Evolutionary conservation across 805 yeast species (phyloP).

Genomic region (Wickerhamiella slavikovae): DNA sequence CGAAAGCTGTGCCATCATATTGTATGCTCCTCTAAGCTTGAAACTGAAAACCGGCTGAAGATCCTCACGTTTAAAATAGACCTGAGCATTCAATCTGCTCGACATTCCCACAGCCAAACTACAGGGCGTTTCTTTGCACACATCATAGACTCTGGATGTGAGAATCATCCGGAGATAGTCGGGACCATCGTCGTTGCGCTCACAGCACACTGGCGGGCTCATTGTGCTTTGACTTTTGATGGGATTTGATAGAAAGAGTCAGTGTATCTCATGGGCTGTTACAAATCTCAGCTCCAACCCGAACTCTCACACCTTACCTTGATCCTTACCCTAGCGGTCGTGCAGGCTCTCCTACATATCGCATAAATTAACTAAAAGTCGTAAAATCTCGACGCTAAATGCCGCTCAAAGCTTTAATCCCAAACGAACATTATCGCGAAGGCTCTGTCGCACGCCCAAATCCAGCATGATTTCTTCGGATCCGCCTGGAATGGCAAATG

Average conservation of each 20-base stretch:
- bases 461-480: conserved; percentile 26
- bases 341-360: too few relatives aligned
- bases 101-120: conserved; percentile 56
- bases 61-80: conserved; percentile 78
- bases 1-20: conserved; percentile 74
- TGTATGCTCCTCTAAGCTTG: conserved; percentile 93
- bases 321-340: too few relatives aligned
- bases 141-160: conserved; percentile 89
- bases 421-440: conserved; percentile 8
- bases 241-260: too few relatives aligned
- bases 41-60: conserved; percentile 86
- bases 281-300: too few relatives aligned
- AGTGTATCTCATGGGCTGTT: too few relatives aligned
- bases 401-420: neutral
- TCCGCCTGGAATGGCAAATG: conserved; percentile 26
- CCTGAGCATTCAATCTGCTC: conserved; percentile 51
- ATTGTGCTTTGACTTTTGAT: neutral
- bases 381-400: too few relatives aligned
- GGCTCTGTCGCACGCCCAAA: conserved; percentile 20
- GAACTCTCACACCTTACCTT: too few relatives aligned
- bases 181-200: conserved; percentile 35
- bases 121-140: conserved; percentile 75
- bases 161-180: conserved; percentile 81
- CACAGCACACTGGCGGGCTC: neutral
- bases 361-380: too few relatives aligned